Evolutionary conservation across 345 rosid genomes (phyloP).

Genomic region (Corchorus olitorius): DNA sequence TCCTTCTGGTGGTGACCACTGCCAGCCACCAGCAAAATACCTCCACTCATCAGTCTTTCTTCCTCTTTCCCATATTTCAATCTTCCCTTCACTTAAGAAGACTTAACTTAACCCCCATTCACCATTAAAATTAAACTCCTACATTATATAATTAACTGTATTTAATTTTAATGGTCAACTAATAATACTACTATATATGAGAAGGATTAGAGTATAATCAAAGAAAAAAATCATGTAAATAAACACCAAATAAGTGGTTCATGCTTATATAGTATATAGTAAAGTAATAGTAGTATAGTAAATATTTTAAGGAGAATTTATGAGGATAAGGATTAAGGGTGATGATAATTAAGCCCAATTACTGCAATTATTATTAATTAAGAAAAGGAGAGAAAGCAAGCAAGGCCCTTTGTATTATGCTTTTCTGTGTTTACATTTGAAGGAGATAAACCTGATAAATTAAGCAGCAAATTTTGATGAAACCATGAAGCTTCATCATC

Average conservation of each 20-base stretch:
- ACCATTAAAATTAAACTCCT: not conserved
- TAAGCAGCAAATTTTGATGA: slow-evolving; percentile 16
- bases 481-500: slow-evolving; percentile 11
- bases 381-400: slow-evolving; percentile 4
- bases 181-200: not conserved
- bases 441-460: not conserved
- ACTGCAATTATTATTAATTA: not conserved
- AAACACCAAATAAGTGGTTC: no score
- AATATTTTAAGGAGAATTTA: not conserved
- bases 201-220: no score
- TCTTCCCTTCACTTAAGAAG: not conserved
- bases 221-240: no score
- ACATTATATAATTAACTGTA: not conserved
- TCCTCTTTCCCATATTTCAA: not conserved
- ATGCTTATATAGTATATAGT: no score
- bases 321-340: not conserved
- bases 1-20: not conserved
- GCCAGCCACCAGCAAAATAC: slow-evolving; percentile 11
- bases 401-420: slow-evolving; percentile 8
- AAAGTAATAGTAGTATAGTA: no score
- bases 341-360: not conserved
- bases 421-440: slow-evolving; percentile 16
- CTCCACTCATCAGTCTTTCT: not conserved
- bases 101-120: not conserved
- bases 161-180: not conserved